Conservation (phyloP, 768 basidiomycete species). For the Boletus barrowsii region DNA sequence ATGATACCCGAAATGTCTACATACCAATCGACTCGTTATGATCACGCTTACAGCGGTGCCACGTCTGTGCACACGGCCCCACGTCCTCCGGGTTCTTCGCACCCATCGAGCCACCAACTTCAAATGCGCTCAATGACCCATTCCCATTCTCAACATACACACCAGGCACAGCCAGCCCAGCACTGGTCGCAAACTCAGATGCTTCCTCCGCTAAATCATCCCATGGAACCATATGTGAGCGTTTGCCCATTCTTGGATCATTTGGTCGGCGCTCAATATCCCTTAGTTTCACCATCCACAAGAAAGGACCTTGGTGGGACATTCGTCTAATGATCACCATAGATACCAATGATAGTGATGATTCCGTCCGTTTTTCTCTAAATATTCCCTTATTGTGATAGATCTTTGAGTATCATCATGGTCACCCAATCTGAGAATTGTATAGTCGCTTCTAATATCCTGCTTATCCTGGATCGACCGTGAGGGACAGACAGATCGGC, state of each 20-base stretch:
- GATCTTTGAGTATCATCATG: constrained; percentile 46
- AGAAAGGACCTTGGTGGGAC: constrained; percentile 49
- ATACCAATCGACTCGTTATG: constrained; percentile 54
- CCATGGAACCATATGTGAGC: constrained; percentile 67
- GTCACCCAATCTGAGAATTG: constrained; percentile 41
- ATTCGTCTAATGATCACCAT: constrained; percentile 45
- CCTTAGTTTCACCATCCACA: constrained; percentile 34
- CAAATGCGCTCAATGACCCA: constrained; percentile 51
- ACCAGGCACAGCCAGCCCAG: constrained; percentile 28
- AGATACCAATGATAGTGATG: constrained; percentile 49
- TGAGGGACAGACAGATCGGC: constrained; percentile 35
- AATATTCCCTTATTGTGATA: constrained; percentile 43
- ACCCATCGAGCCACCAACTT: constrained; percentile 30
- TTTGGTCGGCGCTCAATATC: constrained; percentile 10
- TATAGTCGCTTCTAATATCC: constrained; percentile 40
- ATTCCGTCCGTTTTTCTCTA: constrained; percentile 29
- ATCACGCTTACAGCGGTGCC: constrained; percentile 43
- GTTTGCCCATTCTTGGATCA: neutral
- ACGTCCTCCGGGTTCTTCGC: constrained; percentile 37
- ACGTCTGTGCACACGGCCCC: constrained; percentile 30
- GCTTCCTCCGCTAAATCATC: constrained; percentile 42
- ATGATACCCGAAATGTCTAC: constrained; percentile 58
- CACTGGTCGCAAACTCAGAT: constrained; percentile 54
- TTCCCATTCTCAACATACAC: constrained; percentile 31
- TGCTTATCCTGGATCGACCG: constrained; percentile 39